These are phyloP conservation scores for Beauveria sp. DNA, from an alignment of 2,329 filamentous ascomycete genomes.

Conservation along the genomic window DNA sequence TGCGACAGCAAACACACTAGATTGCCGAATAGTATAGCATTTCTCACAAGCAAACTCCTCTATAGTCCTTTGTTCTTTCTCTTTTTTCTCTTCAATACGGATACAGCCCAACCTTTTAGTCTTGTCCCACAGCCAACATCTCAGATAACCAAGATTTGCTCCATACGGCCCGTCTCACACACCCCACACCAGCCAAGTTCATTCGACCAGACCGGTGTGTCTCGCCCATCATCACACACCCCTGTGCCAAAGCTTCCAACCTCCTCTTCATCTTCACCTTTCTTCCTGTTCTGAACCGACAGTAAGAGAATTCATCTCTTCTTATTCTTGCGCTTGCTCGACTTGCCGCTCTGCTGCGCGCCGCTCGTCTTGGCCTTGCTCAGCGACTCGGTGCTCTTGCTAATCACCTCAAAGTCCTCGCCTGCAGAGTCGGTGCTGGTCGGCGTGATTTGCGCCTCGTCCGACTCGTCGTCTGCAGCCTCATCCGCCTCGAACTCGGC, in stretches of 20 bases:
- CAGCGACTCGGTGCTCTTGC: conserved; percentile 52
- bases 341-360: conserved; percentile 32
- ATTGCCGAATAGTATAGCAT: background rate
- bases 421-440: conserved; percentile 49
- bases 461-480: conserved; percentile 39
- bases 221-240: background rate
- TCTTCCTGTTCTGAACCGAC: background rate
- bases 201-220: background rate
- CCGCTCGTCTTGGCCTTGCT: conserved; percentile 44
- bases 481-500: conserved; percentile 29
- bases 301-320: conserved; percentile 37
- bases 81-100: background rate
- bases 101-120: background rate
- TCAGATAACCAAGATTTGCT: background rate
- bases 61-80: background rate
- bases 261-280: background rate
- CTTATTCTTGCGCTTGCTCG: conserved; percentile 46
- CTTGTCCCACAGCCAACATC: background rate
- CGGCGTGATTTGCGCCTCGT: conserved; percentile 40
- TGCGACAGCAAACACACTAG: background rate
- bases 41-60: conserved; percentile 3
- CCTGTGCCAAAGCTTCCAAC: background rate
- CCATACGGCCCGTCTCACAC: background rate
- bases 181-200: background rate
- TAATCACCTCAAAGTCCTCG: conserved; percentile 56